Base-by-base conservation (phyloP, 2,329 filamentous ascomycete genomes). In the Aspergillus cejpii region DNA sequence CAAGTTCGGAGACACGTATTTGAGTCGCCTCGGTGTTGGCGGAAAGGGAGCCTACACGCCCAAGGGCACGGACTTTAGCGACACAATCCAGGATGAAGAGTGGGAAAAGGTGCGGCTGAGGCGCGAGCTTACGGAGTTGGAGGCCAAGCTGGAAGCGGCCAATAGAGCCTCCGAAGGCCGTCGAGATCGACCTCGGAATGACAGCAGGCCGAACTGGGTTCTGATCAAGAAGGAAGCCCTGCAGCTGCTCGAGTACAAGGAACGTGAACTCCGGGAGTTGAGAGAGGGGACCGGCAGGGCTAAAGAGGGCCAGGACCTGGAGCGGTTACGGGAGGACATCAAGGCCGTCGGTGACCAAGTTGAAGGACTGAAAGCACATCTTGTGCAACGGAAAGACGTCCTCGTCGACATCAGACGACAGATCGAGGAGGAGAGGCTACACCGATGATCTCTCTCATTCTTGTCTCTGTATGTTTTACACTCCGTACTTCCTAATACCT, bases 31-130 rank as follows among this genome's bases (percentile, higher is more conserved):
- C 29, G 92, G 92, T 6, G 75, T 83, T 5, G 80, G 81, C 15
- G 80, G 81, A 41, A 85, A 90, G 60, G 82, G 84, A 55, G 83
- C 79, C 47, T 91, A 92, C 70, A 84, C 86, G 62, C 80, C 85
- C 6, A 75, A 84, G 31, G 92, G 92, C 20, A 98, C 92, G 1
- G 90, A 98, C 71, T 97, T 97, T 65, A 85, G 82, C 47, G 77
- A 79, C 28, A 85, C 87, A 51, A 87, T 89, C 64, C 86, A 85
- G 49, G 91, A 94, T 20, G 81, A 83, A 59, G 92, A 98, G 64
- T 97, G 92, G 89, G 92, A 98, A 68, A 92, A 97, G 68, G 92
- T 97, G 36, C 80, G 90, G 43, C 76, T 98, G 53, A 91, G 94
- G 76, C 90, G 92, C 64, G 89, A 97, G 68, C 79, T 98, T 24